Evolutionary conservation across 1,139 yeast species (phyloP).

Genomic region (Yamadazyma triangularis): DNA sequence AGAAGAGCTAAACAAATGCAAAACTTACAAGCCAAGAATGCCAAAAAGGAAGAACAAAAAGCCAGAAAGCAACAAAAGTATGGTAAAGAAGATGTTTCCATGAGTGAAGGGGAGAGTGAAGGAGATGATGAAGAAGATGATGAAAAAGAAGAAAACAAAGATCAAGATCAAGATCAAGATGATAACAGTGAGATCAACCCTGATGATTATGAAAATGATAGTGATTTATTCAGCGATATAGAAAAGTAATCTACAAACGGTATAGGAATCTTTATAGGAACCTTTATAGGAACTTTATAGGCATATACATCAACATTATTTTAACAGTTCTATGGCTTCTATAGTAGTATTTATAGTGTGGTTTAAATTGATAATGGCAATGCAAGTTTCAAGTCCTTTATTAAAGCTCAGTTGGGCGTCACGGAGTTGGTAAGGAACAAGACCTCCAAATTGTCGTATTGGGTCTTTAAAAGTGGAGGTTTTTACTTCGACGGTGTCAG

Average conservation of each 20-base stretch:
- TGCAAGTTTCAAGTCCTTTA: constrained; percentile 21
- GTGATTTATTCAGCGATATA: constrained; percentile 45
- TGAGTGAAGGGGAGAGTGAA: constrained; percentile 13
- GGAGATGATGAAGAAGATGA: constrained; percentile 29
- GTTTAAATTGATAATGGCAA: constrained; percentile 25
- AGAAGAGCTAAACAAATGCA: constrained; percentile 78
- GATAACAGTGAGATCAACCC: constrained; percentile 20
- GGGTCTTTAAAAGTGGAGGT: constrained; percentile 27
- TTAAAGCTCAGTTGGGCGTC: constrained; percentile 36
- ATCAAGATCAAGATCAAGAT: constrained; percentile 7
- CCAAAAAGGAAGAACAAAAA: constrained; percentile 67
- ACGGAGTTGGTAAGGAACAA: constrained; percentile 42
- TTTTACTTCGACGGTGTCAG: constrained; percentile 1
- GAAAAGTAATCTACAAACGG: constrained; percentile 14
- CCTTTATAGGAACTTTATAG: too few relatives aligned
- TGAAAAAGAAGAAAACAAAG: too few relatives aligned
- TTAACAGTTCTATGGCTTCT: not conserved
- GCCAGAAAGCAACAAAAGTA: constrained; percentile 61
- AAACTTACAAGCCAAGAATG: constrained; percentile 73
- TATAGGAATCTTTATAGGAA: too few relatives aligned
- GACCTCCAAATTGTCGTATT: constrained; percentile 45
- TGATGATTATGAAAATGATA: constrained; percentile 45
- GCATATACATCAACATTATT: not conserved
- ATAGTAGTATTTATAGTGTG: not conserved
- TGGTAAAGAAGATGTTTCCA: constrained; percentile 25